A percentile compares a stretch with the other conserved stretches of the same genome.
phyloP scores from a whole-genome alignment of 345 rosid genomes.

The rapeseed (Brassica napus) region DNA sequence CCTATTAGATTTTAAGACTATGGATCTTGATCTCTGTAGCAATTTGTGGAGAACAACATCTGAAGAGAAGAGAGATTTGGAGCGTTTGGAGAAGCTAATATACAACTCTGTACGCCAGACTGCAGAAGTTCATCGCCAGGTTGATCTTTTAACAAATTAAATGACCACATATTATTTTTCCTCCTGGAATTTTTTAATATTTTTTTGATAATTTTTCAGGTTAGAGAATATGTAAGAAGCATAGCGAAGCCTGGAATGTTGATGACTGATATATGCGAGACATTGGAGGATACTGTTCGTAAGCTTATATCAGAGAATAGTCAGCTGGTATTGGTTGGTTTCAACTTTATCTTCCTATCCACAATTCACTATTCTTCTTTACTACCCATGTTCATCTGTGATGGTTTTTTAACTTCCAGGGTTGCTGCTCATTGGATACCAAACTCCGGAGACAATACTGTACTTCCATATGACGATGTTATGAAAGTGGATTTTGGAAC shows the following conservation, averaged over 20 bases:
- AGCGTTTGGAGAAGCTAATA: conserved; percentile 77
- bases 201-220: conserved; percentile 15
- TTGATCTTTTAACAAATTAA: not conserved
- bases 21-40: conserved; percentile 44
- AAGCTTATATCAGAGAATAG: conserved; percentile 57
- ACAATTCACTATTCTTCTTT: not conserved
- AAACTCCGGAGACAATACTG: conserved; percentile 90
- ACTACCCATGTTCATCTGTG: conserved; percentile 18
- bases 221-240: conserved; percentile 74
- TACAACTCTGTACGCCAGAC: conserved; percentile 91
- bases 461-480: conserved; percentile 93
- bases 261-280: conserved; percentile 92
- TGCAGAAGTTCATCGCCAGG: conserved; percentile 99
- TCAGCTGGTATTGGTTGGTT: conserved; percentile 57
- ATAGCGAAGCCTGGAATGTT: conserved; percentile 87
- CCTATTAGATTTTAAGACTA: not conserved
- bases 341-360: not conserved
- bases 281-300: conserved; percentile 81
- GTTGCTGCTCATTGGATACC: conserved; percentile 99
- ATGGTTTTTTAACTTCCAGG: conserved; percentile 46
- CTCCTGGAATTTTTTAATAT: not conserved
- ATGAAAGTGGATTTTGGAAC: conserved; percentile 98
- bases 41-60: conserved; percentile 94
- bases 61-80: conserved; percentile 93
- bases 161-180: not conserved